Percentiles rank a stretch among this genome's conserved stretches.
Conservation (phyloP, 2,329 filamentous ascomycete species). For the Alternaria tenuissima region DNA sequence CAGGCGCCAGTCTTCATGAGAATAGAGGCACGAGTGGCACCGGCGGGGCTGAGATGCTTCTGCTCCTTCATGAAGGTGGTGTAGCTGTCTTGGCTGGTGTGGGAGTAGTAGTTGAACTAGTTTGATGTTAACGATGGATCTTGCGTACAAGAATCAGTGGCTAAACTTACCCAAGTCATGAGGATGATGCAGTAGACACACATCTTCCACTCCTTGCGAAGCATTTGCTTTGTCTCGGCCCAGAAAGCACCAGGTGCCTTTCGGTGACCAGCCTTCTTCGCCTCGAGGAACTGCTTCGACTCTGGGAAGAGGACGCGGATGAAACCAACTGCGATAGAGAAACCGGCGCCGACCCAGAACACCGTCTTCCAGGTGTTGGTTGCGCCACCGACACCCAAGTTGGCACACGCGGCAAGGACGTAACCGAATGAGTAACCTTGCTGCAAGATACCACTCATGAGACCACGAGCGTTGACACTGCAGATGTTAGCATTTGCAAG, state of each 20-base stretch:
- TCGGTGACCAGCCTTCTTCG: conserved; percentile 67
- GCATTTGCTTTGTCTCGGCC: conserved; percentile 73
- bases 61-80: conserved; percentile 80
- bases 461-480: conserved; percentile 69
- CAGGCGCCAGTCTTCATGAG: conserved; percentile 82
- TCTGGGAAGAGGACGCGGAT: conserved; percentile 75
- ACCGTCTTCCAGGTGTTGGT: conserved; percentile 76
- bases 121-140: conserved; percentile 30
- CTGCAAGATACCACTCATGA: conserved; percentile 84
- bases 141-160: neutral
- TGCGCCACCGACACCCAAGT: conserved; percentile 73
- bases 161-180: conserved; percentile 69
- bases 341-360: conserved; percentile 74
- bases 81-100: conserved; percentile 82
- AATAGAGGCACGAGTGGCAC: conserved; percentile 77
- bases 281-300: conserved; percentile 76
- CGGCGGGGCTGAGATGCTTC: conserved; percentile 71
- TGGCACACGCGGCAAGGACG: conserved; percentile 77
- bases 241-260: conserved; percentile 65
- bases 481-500: conserved; percentile 14
- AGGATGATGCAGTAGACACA: conserved; percentile 78
- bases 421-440: conserved; percentile 85
- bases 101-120: conserved; percentile 70
- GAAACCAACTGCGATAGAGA: conserved; percentile 74
- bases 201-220: conserved; percentile 76